These are phyloP conservation scores for Yamadazyma friedrichii DNA, from an alignment of 1,139 yeast species.

Conservation along the genomic window DNA sequence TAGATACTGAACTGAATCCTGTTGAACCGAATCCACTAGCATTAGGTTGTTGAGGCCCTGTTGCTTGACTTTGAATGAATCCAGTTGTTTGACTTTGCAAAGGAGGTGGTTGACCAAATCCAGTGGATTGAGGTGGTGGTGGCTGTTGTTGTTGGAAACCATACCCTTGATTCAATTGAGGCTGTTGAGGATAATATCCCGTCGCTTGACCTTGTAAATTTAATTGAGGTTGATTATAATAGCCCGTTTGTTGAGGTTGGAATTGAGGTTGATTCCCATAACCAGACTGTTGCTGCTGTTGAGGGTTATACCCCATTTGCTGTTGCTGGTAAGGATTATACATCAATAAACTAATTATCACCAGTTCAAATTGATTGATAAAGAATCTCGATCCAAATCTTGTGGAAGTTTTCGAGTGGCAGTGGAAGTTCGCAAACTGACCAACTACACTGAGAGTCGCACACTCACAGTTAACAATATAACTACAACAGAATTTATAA, in stretches of 20 bases:
- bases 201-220: constrained; percentile 39
- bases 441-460: background rate
- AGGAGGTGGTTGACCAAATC: constrained; percentile 3
- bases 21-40: constrained; percentile 21
- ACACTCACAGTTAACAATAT: too few species aligned
- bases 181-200: constrained; percentile 19
- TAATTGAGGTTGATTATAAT: constrained; percentile 13
- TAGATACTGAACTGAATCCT: constrained; percentile 20
- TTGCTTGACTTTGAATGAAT: constrained; percentile 21
- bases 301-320: constrained; percentile 28
- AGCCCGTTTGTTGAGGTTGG: constrained; percentile 32
- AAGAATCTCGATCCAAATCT: background rate
- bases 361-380: background rate
- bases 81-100: constrained; percentile 20
- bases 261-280: constrained; percentile 33
- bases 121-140: background rate
- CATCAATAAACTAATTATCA: constrained; percentile 21
- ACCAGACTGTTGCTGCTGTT: constrained; percentile 10
- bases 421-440: constrained; percentile 1
- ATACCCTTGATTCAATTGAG: constrained; percentile 12
- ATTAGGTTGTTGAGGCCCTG: constrained; percentile 20
- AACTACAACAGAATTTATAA: too few species aligned
- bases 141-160: background rate
- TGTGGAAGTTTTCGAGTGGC: constrained; percentile 1
- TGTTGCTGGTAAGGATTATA: constrained; percentile 45